Conservation (phyloP, 73 alveolate genomes). For the Effrenium voratum region DNA sequence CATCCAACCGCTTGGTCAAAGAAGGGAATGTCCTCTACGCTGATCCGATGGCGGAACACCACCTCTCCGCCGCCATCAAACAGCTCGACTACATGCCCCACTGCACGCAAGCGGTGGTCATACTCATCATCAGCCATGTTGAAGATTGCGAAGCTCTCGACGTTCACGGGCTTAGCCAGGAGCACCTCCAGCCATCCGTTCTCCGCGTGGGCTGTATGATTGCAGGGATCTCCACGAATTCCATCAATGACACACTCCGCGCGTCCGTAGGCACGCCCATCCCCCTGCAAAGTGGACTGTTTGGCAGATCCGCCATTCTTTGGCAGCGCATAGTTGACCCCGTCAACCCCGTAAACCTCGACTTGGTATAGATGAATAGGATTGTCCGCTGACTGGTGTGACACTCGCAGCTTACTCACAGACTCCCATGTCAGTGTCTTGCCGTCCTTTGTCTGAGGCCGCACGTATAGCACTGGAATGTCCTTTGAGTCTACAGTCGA, state of each 20-base stretch:
- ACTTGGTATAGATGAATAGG: not conserved
- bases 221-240: not conserved
- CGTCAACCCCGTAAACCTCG: slow-evolving; percentile 12
- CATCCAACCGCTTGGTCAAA: not conserved
- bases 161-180: not conserved
- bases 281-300: not conserved
- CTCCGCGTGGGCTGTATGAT: not conserved
- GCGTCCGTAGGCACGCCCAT: not conserved
- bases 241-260: not conserved
- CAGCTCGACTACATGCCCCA: not conserved
- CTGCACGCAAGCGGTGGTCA: not conserved
- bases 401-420: not conserved
- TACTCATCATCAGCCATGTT: slow-evolving; percentile 20
- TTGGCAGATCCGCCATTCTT: not conserved
- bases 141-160: slow-evolving; percentile 20
- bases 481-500: too few relatives aligned
- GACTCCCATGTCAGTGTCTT: too few relatives aligned
- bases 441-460: too few relatives aligned
- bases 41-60: not conserved
- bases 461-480: too few relatives aligned
- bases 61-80: not conserved
- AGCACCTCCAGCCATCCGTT: slow-evolving; percentile 3
- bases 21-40: not conserved
- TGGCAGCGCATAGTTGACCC: not conserved
- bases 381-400: not conserved